Conservation (phyloP, 148 eudicot species). For the Cornus suecica region DNA sequence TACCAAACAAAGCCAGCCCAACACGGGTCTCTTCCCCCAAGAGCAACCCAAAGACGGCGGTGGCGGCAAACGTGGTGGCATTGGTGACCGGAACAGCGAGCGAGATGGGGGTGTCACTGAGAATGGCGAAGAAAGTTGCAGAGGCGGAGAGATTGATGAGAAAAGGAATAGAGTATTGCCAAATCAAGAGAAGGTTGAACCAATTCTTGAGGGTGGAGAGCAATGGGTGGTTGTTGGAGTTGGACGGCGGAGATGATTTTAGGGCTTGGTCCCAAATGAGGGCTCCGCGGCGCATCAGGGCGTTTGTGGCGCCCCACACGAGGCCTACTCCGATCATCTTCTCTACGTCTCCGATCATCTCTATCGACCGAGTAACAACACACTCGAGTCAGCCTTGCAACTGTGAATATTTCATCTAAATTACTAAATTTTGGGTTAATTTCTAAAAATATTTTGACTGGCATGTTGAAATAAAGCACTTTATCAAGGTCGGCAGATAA, state of each 20-base stretch:
- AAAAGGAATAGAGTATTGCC: slow-evolving; percentile 80
- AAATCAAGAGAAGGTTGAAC: slow-evolving; percentile 53
- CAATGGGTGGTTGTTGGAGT: slow-evolving; percentile 18
- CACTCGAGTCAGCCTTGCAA: no score
- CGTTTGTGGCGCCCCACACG: slow-evolving; percentile 86
- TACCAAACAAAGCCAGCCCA: slow-evolving; percentile 63
- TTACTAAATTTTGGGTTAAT: no score
- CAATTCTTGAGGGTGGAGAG: slow-evolving; percentile 36
- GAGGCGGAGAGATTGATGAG: slow-evolving; percentile 74
- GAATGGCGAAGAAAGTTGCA: slow-evolving; percentile 68
- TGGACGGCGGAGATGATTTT: slow-evolving; percentile 30
- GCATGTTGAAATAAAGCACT: no score
- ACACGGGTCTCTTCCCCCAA: slow-evolving; percentile 56
- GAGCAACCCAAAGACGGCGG: slow-evolving; percentile 58
- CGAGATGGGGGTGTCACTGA: slow-evolving; percentile 61
- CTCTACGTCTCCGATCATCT: slow-evolving; percentile 22
- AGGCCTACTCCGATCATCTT: slow-evolving; percentile 85
- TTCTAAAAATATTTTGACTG: no score
- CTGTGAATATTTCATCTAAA: no score
- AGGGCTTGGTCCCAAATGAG: slow-evolving; percentile 54
- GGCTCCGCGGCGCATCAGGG: slow-evolving; percentile 68
- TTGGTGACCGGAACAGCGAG: slow-evolving; percentile 78
- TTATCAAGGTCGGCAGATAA: no score
- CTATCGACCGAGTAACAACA: no score
- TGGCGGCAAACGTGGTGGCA: slow-evolving; percentile 73